phyloP scores from a whole-genome alignment of 306 rosid species.

The Ormosia emarginata region DNA sequence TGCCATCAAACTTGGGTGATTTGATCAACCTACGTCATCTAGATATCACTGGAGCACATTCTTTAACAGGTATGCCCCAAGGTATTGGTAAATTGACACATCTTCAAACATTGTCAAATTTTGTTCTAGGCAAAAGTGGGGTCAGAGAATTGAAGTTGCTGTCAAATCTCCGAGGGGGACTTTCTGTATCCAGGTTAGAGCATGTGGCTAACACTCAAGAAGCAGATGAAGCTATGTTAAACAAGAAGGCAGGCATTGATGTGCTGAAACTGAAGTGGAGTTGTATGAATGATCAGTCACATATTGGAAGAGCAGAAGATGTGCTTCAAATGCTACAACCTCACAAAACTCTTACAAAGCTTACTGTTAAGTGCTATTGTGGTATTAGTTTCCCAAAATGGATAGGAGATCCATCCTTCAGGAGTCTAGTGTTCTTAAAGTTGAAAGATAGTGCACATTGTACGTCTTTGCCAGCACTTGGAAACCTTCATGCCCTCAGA shows the following conservation, averaged over 20 bases:
- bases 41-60: background rate
- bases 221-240: background rate
- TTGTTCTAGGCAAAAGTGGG: background rate
- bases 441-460: background rate
- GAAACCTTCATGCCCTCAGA: background rate
- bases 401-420: background rate
- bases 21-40: constrained; percentile 11
- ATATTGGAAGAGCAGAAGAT: background rate
- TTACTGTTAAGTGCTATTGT: background rate
- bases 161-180: background rate
- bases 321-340: constrained; percentile 10
- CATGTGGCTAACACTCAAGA: background rate
- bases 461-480: constrained; percentile 6
- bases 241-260: background rate
- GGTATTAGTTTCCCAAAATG: background rate
- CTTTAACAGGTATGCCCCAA: background rate
- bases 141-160: background rate
- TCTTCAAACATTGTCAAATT: background rate
- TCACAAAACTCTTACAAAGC: background rate
- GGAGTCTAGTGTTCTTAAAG: background rate
- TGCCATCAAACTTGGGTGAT: background rate
- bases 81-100: background rate
- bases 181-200: background rate
- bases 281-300: background rate
- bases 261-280: constrained; percentile 4